phyloP scores from a whole-genome alignment of 2,329 filamentous ascomycete species.

The Phyllachora maydis region DNA sequence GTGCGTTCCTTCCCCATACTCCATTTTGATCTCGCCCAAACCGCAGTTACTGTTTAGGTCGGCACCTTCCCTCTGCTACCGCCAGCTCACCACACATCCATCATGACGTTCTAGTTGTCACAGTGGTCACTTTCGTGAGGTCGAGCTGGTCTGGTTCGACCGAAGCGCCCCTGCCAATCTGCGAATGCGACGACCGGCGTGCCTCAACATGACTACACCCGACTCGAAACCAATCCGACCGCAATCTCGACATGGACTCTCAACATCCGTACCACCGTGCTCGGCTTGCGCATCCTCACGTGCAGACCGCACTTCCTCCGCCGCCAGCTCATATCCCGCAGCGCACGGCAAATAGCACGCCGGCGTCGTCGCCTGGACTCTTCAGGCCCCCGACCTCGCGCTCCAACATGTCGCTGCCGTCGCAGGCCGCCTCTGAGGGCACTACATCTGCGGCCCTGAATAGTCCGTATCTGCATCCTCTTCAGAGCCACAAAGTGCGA shows the following conservation, averaged over 20 bases:
- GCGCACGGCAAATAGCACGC: slow-evolving; percentile 32
- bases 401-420: slow-evolving; percentile 16
- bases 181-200: too few species aligned
- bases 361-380: slow-evolving; percentile 38
- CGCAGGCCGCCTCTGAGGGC: slow-evolving; percentile 27
- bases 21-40: too few species aligned
- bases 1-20: too few species aligned
- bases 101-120: too few species aligned
- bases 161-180: too few species aligned
- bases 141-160: too few species aligned
- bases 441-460: slow-evolving; percentile 26
- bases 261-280: slow-evolving; percentile 4
- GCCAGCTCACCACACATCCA: too few species aligned
- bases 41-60: too few species aligned
- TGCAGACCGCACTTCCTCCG: slow-evolving; percentile 14
- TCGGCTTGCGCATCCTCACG: slow-evolving; percentile 11
- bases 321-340: slow-evolving; percentile 17
- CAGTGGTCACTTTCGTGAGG: too few species aligned
- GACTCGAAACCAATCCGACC: slow-evolving; percentile 3
- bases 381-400: slow-evolving; percentile 30
- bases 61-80: too few species aligned
- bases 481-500: slow-evolving; percentile 54
- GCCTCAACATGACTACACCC: slow-evolving; percentile 10
- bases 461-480: slow-evolving; percentile 46
- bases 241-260: slow-evolving; percentile 7